Percentiles rank a stretch among this genome's conserved stretches.
These are phyloP conservation scores for Podospora conica DNA, from an alignment of 495 filamentous ascomycete species.

Conservation along the genomic window DNA sequence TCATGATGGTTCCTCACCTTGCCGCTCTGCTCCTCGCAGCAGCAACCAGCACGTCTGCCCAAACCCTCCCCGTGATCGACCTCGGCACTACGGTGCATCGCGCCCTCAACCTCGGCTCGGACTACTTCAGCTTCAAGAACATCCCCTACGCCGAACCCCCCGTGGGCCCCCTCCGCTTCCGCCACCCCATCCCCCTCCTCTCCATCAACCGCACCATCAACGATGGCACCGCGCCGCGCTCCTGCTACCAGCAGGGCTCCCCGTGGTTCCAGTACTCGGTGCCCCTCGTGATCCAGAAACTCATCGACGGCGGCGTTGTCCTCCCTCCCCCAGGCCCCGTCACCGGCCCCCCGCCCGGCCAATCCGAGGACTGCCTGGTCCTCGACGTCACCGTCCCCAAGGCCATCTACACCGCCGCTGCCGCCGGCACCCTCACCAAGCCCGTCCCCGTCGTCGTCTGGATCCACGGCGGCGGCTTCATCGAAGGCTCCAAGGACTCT, in stretches of 20 bases:
- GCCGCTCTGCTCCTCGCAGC: neutral
- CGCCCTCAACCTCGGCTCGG: conserved; percentile 1
- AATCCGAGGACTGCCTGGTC: conserved; percentile 12
- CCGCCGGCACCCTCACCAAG: neutral
- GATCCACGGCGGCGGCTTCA: conserved; percentile 15
- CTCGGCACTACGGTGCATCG: conserved; percentile 7
- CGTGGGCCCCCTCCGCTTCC: conserved; percentile 5
- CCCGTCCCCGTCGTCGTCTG: conserved; percentile 8
- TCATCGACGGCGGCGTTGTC: neutral
- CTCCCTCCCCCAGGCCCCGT: neutral
- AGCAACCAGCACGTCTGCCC: neutral
- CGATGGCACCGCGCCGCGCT: conserved; percentile 2
- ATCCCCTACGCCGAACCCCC: conserved; percentile 16
- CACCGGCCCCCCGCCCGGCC: neutral
- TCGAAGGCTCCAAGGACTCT: conserved; percentile 5
- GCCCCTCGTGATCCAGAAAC: conserved; percentile 1
- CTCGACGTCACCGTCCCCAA: conserved; percentile 8
- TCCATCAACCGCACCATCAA: conserved; percentile 11
- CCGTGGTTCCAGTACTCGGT: conserved; percentile 9
- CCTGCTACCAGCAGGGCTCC: neutral
- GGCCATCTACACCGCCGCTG: neutral
- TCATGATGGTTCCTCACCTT: neutral
- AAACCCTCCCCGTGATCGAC: conserved; percentile 6
- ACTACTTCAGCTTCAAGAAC: conserved; percentile 14
- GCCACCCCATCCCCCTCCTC: conserved; percentile 3